These are phyloP conservation scores for Wickerhamomyces bisporus DNA, from an alignment of 805 yeast genomes.

Conservation along the genomic window DNA sequence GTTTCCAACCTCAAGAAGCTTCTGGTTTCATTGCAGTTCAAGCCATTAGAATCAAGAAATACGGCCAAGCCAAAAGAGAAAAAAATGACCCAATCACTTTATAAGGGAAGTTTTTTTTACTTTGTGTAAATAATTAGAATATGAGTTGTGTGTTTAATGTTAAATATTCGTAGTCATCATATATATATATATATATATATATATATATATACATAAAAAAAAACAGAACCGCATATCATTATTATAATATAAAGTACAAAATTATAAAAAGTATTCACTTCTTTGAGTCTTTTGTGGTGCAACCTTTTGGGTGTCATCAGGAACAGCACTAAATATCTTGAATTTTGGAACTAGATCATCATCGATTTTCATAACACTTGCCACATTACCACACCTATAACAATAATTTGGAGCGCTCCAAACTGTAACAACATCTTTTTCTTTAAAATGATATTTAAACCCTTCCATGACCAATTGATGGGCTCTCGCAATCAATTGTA, in stretches of 20 bases:
- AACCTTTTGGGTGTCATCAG: constrained; percentile 53
- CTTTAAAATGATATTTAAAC: constrained; percentile 91
- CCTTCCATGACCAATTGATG: constrained; percentile 99
- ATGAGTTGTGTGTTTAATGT: no score
- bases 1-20: constrained; percentile 95
- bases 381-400: constrained; percentile 96
- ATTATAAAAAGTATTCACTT: constrained; percentile 28
- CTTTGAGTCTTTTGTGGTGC: constrained; percentile 30
- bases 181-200: no score
- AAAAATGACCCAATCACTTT: constrained; percentile 47
- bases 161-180: no score
- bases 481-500: constrained; percentile 87
- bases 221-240: not conserved
- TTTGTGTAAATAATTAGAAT: no score
- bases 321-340: constrained; percentile 92
- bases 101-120: constrained; percentile 12
- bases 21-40: constrained; percentile 97
- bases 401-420: constrained; percentile 98
- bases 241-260: not conserved
- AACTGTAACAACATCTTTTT: constrained; percentile 93
- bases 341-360: constrained; percentile 84
- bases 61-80: constrained; percentile 91
- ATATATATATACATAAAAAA: no score
- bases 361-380: constrained; percentile 94
- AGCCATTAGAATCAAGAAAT: constrained; percentile 96